phyloP scores from a whole-genome alignment of 192 early-diverging fungal species.

The Entomortierella lignicola region DNA sequence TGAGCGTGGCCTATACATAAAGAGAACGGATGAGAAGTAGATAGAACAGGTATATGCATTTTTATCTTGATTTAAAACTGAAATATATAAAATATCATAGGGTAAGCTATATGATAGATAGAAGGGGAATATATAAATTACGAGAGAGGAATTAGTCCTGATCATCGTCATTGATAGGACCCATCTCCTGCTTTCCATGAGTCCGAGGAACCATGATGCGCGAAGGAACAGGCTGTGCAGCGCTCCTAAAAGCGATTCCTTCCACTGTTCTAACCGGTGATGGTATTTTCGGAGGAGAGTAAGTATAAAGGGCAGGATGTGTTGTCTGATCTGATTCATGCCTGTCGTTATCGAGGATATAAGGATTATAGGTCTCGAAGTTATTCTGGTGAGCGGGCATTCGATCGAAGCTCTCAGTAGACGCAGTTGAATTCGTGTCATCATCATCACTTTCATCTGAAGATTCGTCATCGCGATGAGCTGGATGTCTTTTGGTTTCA shows the following conservation, averaged over 20 bases:
- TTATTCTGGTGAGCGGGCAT: conserved; percentile 29
- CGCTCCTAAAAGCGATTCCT: neutral
- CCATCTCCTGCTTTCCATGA: neutral
- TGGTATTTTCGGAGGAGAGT: neutral
- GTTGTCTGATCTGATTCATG: neutral
- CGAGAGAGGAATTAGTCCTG: neutral
- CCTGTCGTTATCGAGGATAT: neutral
- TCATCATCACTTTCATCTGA: conserved; percentile 22
- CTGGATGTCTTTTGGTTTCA: conserved; percentile 12
- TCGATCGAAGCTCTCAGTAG: conserved; percentile 16
- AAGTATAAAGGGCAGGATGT: neutral
- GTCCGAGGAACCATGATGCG: neutral
- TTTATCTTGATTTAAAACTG: too few species aligned
- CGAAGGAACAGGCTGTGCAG: neutral
- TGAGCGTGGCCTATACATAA: too few species aligned
- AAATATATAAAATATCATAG: too few species aligned
- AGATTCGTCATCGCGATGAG: neutral
- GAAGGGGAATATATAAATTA: too few species aligned
- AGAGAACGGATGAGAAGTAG: too few species aligned
- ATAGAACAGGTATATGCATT: too few species aligned
- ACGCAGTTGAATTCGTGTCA: conserved; percentile 17
- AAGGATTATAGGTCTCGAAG: conserved; percentile 25
- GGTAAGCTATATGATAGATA: too few species aligned
- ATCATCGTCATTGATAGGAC: neutral
- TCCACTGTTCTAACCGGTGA: neutral